Evolutionary conservation across 371 early-diverging fungal genomes (phyloP).

Genomic region (Chytridium lagenaria): DNA sequence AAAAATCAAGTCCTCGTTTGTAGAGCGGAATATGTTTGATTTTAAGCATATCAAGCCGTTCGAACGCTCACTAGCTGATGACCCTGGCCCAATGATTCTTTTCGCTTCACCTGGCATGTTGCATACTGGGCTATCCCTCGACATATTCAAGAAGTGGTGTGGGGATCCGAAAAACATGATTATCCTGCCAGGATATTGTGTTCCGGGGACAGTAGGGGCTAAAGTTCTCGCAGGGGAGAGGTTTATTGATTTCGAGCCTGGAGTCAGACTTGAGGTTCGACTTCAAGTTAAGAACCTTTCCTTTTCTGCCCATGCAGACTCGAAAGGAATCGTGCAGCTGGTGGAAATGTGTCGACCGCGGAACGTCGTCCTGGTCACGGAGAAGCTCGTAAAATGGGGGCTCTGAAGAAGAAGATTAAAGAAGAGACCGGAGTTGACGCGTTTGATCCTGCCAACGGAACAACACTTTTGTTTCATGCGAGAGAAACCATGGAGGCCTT

Average conservation of each 20-base stretch:
- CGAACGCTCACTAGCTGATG: conserved; percentile 87
- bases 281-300: conserved; percentile 94
- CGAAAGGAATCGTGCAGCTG: conserved; percentile 97
- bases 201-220: conserved; percentile 98
- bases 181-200: conserved; percentile 98
- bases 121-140: conserved; percentile 97
- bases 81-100: conserved; percentile 98
- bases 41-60: conserved; percentile 96
- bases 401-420: conserved; percentile 75
- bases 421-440: conserved; percentile 85
- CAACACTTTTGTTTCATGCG: conserved; percentile 24
- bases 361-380: conserved; percentile 99
- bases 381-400: conserved; percentile 90
- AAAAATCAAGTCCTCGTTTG: conserved; percentile 92
- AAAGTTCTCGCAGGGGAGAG: conserved; percentile 92
- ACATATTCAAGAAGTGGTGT: conserved; percentile 99
- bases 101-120: conserved; percentile 99
- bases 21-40: conserved; percentile 95
- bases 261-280: conserved; percentile 81
- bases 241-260: conserved; percentile 78
- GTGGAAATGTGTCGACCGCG: conserved; percentile 91
- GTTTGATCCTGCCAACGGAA: conserved; percentile 89
- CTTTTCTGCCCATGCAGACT: conserved; percentile 99
- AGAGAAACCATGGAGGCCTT: conserved; percentile 19
- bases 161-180: conserved; percentile 93